Percentiles rank a stretch among this genome's conserved stretches.
Evolutionary conservation across 805 yeast species (phyloP).

Genomic region (Starmerella gropengiesseri): DNA sequence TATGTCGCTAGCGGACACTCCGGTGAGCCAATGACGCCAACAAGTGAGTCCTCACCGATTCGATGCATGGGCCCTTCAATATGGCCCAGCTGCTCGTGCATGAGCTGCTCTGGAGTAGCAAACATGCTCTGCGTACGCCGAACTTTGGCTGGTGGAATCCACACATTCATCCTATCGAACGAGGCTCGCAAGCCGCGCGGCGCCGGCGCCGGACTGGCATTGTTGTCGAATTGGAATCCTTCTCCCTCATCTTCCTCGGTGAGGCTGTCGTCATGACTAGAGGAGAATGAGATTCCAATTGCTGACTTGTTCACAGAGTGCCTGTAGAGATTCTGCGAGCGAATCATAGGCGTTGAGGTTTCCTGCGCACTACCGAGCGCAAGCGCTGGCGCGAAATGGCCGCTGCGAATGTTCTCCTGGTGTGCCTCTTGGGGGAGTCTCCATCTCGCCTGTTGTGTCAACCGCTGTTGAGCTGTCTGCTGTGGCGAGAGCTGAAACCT

Average conservation of each 20-base stretch:
- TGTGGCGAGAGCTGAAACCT: neutral
- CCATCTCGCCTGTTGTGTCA: too few species aligned
- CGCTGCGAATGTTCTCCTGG: too few species aligned
- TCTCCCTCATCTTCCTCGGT: neutral
- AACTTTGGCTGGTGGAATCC: constrained; percentile 30
- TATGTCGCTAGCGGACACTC: constrained; percentile 34
- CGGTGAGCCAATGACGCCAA: constrained; percentile 16
- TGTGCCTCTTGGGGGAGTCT: too few species aligned
- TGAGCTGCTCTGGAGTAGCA: constrained; percentile 42
- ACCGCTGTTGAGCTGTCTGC: too few species aligned
- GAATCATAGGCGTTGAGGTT: constrained; percentile 1
- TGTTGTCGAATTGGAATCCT: neutral
- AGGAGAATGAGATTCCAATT: constrained; percentile 1
- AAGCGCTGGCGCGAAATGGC: neutral
- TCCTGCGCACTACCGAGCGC: too few species aligned
- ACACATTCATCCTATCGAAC: neutral
- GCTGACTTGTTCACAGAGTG: constrained; percentile 5
- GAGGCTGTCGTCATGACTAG: neutral
- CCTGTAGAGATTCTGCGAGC: neutral
- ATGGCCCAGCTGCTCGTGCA: constrained; percentile 29
- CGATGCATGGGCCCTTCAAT: constrained; percentile 15
- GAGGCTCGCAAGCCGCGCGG: neutral
- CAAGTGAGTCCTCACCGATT: constrained; percentile 13
- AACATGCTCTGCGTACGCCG: constrained; percentile 62
- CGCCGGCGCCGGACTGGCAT: constrained; percentile 5